Evolutionary conservation across 2,329 filamentous ascomycete species (phyloP), one percentile per base, ranked within the genome.

Genomic region (Cryphonectria naterciae): DNA sequence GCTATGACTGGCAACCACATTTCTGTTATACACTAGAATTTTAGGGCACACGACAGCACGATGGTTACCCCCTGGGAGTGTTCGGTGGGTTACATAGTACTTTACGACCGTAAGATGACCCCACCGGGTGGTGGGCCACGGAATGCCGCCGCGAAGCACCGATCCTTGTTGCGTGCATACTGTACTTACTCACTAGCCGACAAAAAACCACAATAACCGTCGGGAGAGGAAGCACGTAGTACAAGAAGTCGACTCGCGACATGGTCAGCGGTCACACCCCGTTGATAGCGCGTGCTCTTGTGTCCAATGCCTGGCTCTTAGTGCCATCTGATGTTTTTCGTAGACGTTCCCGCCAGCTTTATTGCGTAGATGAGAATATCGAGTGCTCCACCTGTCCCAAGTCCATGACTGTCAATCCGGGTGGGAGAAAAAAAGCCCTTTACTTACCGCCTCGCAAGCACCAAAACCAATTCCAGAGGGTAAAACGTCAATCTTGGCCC

Each of bases 151-250:
- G 41, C 43, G 41, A 19, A 35, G 25, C 72, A 43, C 66, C 13
- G 43, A 66, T 68, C 64, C 70, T 25, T 71, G 64, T 67, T 54
- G 43, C 43, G 56, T 73, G 61, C 39, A 28, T 61, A 13, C 37
- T 39, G 11, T 11, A n/a, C 11, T 10, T 22, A 69, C 68, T 77
- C 76, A 68, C 75, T 72, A 78, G 78, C 74, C 76, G 73, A 35
- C 25, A 17, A 35, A 61, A 61, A 58, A 28, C 28, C 25, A 32
- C 25, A 8, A 15, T 32, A 25, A 15, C 35, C 32, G 22, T 39
- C 17, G 3, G 25, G 11, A 61, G 32, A 61, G 19, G 22, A 56
- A n/a, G 32, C 4, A n/a, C 10, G 8, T 4, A 28, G 37, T 37
- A 37, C 37, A 37, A 13, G 10, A 39, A 37, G 56, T 60, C 28